phyloP scores from a whole-genome alignment of 192 early-diverging fungal genomes.

The Dispira simplex region DNA sequence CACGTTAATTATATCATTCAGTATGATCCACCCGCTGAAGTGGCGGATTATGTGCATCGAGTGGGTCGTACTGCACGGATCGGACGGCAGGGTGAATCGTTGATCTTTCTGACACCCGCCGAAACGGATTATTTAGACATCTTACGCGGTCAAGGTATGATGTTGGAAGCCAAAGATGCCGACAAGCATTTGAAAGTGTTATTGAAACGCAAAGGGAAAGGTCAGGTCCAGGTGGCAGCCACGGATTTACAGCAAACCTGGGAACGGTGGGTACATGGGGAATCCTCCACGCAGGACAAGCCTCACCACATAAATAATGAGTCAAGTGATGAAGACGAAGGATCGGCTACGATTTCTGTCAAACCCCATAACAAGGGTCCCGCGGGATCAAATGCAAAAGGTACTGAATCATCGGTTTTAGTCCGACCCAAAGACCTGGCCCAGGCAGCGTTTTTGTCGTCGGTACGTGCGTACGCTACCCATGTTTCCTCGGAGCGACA shows the following conservation, averaged over 20 bases:
- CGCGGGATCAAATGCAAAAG: neutral
- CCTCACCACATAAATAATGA: neutral
- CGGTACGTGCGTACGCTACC: slow-evolving; percentile 88
- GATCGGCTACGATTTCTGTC: neutral
- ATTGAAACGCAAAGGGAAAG: neutral
- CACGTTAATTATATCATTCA: slow-evolving; percentile 86
- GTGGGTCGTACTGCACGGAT: slow-evolving; percentile 93
- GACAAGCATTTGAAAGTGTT: slow-evolving; percentile 24
- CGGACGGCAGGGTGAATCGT: slow-evolving; percentile 73
- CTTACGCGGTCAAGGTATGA: slow-evolving; percentile 46
- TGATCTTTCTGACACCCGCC: slow-evolving; percentile 77
- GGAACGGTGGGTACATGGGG: slow-evolving; percentile 6
- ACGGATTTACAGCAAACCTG: slow-evolving; percentile 37
- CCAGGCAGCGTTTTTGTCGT: slow-evolving; percentile 70
- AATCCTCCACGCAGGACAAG: neutral
- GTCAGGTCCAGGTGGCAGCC: slow-evolving; percentile 23
- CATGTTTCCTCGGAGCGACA: slow-evolving; percentile 68
- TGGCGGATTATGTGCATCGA: slow-evolving; percentile 92
- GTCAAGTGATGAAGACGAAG: no score
- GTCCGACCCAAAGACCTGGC: slow-evolving; percentile 27
- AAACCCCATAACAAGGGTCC: neutral
- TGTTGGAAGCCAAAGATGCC: slow-evolving; percentile 41
- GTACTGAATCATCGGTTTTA: neutral
- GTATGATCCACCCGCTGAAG: slow-evolving; percentile 90
- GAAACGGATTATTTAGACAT: slow-evolving; percentile 62